phyloP scores from a whole-genome alignment of 306 rosid genomes.

The Prunus padus region DNA sequence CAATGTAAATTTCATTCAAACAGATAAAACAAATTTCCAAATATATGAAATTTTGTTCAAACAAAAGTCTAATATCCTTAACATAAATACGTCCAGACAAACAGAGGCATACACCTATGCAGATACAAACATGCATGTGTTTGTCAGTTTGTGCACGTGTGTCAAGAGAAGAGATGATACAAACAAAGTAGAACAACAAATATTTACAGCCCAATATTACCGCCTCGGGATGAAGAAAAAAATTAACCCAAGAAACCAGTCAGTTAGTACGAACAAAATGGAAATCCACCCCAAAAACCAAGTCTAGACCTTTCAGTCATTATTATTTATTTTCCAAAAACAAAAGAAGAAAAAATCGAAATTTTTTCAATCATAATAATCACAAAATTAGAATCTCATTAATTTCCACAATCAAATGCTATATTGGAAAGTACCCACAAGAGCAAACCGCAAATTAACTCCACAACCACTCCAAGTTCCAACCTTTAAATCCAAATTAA shows the following conservation, averaged over 20 bases:
- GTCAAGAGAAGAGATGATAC: background rate
- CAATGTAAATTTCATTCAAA: background rate
- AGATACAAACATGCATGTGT: background rate
- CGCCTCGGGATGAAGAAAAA: too few species aligned
- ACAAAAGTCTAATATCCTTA: background rate
- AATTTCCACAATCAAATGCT: background rate
- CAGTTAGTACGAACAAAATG: too few species aligned
- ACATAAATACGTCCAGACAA: background rate
- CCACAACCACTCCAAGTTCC: background rate
- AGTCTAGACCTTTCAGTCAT: background rate
- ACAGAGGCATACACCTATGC: background rate
- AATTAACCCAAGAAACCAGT: too few species aligned
- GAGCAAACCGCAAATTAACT: background rate
- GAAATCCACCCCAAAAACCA: background rate
- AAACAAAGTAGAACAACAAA: background rate
- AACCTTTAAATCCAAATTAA: background rate
- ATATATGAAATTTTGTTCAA: background rate
- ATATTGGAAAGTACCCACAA: conserved; percentile 1
- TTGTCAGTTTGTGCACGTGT: background rate
- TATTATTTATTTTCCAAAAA: background rate
- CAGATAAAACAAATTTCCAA: background rate
- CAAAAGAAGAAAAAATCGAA: background rate
- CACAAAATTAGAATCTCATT: background rate
- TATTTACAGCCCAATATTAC: background rate
- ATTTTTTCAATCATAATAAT: background rate